A percentile compares a stretch with the other conserved stretches of the same genome.
Evolutionary conservation across 192 early-diverging fungal species (phyloP).

Genomic region (Coemansia umbellata): DNA sequence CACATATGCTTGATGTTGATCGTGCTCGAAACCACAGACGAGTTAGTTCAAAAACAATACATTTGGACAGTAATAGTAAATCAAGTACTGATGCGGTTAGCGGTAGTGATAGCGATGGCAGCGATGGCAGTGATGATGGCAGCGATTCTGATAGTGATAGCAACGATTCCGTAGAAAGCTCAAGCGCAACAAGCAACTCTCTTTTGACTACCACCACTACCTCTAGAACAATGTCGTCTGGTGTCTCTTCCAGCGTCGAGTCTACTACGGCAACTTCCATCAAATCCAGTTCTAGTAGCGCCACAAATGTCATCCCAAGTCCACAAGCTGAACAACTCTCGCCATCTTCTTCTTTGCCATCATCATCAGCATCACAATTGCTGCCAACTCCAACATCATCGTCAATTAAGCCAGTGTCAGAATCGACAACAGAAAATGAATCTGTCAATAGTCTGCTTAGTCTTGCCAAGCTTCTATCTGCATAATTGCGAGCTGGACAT

Average conservation of each 20-base stretch:
- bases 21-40: not conserved
- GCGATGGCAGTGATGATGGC: slow-evolving; percentile 7
- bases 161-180: not conserved
- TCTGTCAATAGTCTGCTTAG: not conserved
- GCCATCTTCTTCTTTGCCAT: not conserved
- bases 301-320: too few species aligned
- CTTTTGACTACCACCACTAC: not conserved
- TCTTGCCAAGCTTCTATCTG: not conserved
- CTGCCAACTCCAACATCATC: not conserved
- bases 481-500: too few species aligned
- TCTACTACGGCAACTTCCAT: not conserved
- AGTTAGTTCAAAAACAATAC: not conserved
- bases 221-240: too few species aligned
- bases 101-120: slow-evolving; percentile 1
- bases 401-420: too few species aligned
- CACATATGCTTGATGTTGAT: slow-evolving; percentile 14
- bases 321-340: too few species aligned
- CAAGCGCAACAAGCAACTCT: not conserved
- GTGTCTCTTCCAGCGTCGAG: not conserved
- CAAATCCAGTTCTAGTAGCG: not conserved
- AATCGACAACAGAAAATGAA: not conserved
- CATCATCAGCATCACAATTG: not conserved
- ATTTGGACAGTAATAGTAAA: not conserved
- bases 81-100: not conserved
- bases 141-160: slow-evolving; percentile 14